Evolutionary conservation across 2,329 filamentous ascomycete genomes (phyloP), one percentile per base, ranked within the genome.

Genomic region (Coniochaeta ligniaria): DNA sequence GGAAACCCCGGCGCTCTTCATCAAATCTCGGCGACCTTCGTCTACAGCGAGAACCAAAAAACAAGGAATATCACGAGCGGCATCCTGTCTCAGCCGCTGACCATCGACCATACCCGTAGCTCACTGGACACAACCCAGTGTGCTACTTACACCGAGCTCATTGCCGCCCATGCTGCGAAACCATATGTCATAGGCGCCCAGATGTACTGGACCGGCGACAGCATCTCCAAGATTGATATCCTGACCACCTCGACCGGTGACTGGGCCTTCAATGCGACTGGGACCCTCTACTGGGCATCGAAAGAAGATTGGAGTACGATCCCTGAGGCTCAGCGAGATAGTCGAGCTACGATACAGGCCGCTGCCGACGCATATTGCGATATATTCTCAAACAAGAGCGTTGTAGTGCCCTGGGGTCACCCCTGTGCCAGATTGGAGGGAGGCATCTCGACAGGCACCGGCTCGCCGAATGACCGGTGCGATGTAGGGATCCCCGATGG

Each of bases 211-310:
- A 28, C 47, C 14, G 14, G 14, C 47, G 6, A 52, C 14, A 28
- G 68, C 59, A 62, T 67, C 22, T 63, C 63, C 60, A 63, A 65
- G 59, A 65, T 68, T 62, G 72, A 72, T 63, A 66, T 66, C n/a
- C 66, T 75, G 33, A 68, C 73, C 43, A 73, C 72, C 4, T 68
- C 70, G 59, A 60, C 61, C 58, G 72, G 71, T 50, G 71, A 73
- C 67, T 75, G 73, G 73, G 66, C 72, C 16, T 74, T 75, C 68
- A 74, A 74, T 59, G 72, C 72, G 4, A 70, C 71, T 6, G 68
- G 68, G 20, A 74, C 71, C 22, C 66, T 70, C 54, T 69, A 71
- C 64, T 73, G 69, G 65, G 69, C 71, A 2, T 64, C 67, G 22
- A 65, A 63, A 28, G 73, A 75, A 67, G 63, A 65, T 45, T 75